These are phyloP conservation scores for Apophysomyces variabilis DNA, from an alignment of 371 early-diverging fungal genomes.

Conservation along the genomic window DNA sequence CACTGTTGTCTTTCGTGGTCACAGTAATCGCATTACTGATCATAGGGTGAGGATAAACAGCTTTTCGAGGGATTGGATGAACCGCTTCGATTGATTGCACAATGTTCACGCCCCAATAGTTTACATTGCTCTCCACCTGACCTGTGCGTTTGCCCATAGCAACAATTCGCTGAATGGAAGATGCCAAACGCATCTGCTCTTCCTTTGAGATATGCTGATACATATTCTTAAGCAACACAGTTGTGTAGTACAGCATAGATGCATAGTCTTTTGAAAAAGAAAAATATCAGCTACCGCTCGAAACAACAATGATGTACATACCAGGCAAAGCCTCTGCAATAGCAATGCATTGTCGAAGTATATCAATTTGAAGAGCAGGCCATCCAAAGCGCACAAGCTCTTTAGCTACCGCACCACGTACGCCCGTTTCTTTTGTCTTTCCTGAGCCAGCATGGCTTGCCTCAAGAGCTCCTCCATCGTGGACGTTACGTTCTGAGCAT, in stretches of 20 bases:
- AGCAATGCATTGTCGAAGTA: conserved; percentile 75
- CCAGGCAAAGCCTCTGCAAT: conserved; percentile 76
- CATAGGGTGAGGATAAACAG: conserved; percentile 27
- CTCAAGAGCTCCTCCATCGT: conserved; percentile 47
- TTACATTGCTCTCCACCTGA: conserved; percentile 39
- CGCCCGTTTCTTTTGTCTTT: conserved; percentile 16
- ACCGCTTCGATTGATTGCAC: conserved; percentile 45
- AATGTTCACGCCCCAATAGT: conserved; percentile 57
- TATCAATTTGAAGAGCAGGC: conserved; percentile 78
- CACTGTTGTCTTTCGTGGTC: conserved; percentile 36
- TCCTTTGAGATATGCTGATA: conserved; percentile 63
- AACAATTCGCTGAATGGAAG: conserved; percentile 60
- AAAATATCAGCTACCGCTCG: background rate
- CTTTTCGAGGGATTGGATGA: conserved; percentile 47
- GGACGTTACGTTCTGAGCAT: conserved; percentile 49
- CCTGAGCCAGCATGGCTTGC: conserved; percentile 19
- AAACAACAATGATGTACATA: conserved; percentile 20
- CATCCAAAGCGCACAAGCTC: conserved; percentile 62
- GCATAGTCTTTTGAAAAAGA: conserved; percentile 52
- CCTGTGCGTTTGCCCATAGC: conserved; percentile 46
- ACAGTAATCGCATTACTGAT: conserved; percentile 3
- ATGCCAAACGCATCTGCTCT: conserved; percentile 73
- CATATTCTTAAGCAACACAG: conserved; percentile 67
- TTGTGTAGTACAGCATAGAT: conserved; percentile 66
- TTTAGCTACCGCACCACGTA: conserved; percentile 28